Percentiles rank a stretch among this genome's conserved stretches.
phyloP scores from a whole-genome alignment of 306 rosid species.

The Leucaena leucocephala region DNA sequence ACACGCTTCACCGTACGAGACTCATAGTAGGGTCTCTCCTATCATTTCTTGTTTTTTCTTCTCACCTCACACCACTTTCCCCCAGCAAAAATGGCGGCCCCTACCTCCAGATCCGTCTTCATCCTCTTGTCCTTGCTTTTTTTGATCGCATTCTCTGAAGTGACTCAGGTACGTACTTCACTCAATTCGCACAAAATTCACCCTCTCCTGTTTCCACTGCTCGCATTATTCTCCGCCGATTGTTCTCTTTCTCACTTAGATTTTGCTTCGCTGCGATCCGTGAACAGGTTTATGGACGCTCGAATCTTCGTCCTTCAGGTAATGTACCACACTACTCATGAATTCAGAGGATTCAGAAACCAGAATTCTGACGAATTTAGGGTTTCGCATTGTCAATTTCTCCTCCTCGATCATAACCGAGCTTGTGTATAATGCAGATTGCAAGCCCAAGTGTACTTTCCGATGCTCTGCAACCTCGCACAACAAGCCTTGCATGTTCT shows the following conservation, averaged over 20 bases:
- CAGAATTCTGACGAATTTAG: neutral
- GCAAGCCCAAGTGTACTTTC: constrained; percentile 61
- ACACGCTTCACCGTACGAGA: neutral
- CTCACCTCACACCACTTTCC: neutral
- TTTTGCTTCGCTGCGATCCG: neutral
- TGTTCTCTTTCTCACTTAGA: constrained; percentile 24
- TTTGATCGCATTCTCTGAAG: constrained; percentile 56
- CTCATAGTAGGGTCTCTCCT: neutral
- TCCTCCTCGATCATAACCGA: neutral
- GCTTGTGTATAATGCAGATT: constrained; percentile 46
- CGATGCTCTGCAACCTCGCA: constrained; percentile 91
- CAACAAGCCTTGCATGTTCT: constrained; percentile 95
- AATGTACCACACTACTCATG: neutral
- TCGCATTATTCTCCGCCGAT: neutral
- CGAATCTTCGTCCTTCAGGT: constrained; percentile 68
- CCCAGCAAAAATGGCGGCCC: constrained; percentile 41
- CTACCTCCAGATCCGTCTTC: constrained; percentile 45
- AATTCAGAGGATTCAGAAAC: neutral
- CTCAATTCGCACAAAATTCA: neutral
- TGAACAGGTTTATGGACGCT: constrained; percentile 50
- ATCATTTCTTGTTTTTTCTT: neutral
- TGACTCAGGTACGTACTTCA: constrained; percentile 65
- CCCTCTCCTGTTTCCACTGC: neutral
- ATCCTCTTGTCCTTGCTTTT: constrained; percentile 60
- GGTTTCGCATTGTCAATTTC: neutral